Conservation (phyloP, 805 yeast species). For the Saccharomycopsis selenospora region DNA sequence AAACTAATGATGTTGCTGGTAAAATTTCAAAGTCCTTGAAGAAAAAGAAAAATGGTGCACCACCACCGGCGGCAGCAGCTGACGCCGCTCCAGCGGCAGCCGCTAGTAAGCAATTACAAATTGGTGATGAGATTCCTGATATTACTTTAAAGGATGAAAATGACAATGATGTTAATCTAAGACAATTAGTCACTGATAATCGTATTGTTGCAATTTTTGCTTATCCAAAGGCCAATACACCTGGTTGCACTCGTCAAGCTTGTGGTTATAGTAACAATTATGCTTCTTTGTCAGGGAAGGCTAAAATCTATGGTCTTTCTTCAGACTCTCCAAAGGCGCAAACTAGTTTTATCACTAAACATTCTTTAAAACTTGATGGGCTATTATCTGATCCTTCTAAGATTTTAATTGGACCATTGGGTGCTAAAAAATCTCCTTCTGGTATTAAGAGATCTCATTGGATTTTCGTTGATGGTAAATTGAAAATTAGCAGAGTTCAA, state of each 20-base stretch:
- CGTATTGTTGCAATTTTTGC: slow-evolving; percentile 54
- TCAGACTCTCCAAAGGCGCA: slow-evolving; percentile 80
- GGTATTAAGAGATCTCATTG: slow-evolving; percentile 89
- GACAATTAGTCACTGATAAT: slow-evolving; percentile 33
- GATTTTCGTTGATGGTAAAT: slow-evolving; percentile 73
- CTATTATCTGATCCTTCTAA: slow-evolving; percentile 71
- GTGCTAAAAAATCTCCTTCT: slow-evolving; percentile 72
- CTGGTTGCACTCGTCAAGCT: slow-evolving; percentile 95
- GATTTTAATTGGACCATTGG: slow-evolving; percentile 62
- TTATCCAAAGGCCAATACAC: slow-evolving; percentile 89
- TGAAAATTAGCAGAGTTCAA: slow-evolving; percentile 36
- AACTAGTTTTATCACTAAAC: slow-evolving; percentile 65
- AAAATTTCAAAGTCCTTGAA: background rate
- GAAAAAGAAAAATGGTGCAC: background rate
- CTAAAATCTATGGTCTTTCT: slow-evolving; percentile 70
- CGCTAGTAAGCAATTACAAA: slow-evolving; percentile 26
- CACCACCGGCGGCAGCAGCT: background rate
- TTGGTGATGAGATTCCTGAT: slow-evolving; percentile 65
- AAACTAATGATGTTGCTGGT: background rate
- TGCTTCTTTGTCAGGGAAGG: slow-evolving; percentile 44
- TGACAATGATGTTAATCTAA: slow-evolving; percentile 50
- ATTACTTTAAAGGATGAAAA: slow-evolving; percentile 60
- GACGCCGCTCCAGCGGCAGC: background rate
- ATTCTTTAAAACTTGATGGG: slow-evolving; percentile 56
- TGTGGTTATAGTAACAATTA: slow-evolving; percentile 74